phyloP scores from a whole-genome alignment of 2,329 filamentous ascomycete species.

The Xylaria sp. region DNA sequence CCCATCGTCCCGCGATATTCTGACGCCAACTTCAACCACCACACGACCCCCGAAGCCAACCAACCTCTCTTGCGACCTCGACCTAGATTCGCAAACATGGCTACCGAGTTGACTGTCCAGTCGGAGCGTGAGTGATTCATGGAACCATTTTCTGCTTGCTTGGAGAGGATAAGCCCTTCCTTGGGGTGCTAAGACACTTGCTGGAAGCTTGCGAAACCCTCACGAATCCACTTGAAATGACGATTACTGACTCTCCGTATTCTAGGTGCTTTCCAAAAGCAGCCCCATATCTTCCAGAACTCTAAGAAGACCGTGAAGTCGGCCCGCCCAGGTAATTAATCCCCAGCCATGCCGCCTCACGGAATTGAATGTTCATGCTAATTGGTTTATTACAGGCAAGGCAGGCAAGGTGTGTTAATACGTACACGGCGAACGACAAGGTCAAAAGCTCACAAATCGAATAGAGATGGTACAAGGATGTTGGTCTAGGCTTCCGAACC shows the following conservation, averaged over 20 bases:
- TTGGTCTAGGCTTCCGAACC: constrained; percentile 98
- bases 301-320: constrained; percentile 87
- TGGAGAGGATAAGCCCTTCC: too few species aligned
- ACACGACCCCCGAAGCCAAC: constrained; percentile 46
- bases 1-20: constrained; percentile 38
- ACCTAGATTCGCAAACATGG: constrained; percentile 75
- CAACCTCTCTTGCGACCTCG: constrained; percentile 57
- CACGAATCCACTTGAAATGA: too few species aligned
- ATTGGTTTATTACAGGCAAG: constrained; percentile 30
- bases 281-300: constrained; percentile 99
- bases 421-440: constrained; percentile 25
- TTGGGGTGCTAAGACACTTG: too few species aligned
- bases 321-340: constrained; percentile 67
- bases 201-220: too few species aligned
- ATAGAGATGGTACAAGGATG: constrained; percentile 90
- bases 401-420: constrained; percentile 75
- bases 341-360: not conserved
- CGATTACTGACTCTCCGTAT: too few species aligned
- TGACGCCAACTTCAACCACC: constrained; percentile 44
- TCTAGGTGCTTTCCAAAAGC: constrained; percentile 92
- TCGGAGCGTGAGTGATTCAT: constrained; percentile 75
- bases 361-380: constrained; percentile 20
- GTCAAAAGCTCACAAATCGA: constrained; percentile 29
- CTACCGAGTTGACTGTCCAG: constrained; percentile 99
- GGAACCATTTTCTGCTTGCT: too few species aligned